phyloP scores from a whole-genome alignment of 306 rosid species.

The Sicyos baderoa region DNA sequence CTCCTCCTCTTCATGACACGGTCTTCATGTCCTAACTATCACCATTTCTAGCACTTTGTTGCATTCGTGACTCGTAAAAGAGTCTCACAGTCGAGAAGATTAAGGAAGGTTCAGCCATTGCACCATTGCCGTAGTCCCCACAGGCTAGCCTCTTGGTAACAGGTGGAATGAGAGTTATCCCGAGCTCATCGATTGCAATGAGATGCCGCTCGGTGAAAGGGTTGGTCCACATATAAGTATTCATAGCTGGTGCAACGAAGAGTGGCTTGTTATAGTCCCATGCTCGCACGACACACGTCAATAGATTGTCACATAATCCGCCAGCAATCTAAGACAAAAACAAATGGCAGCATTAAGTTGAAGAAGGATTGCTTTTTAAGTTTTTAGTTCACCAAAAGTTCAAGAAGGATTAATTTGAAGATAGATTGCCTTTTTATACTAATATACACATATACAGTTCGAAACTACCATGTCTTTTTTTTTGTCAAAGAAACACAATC shows the following conservation, averaged over 20 bases:
- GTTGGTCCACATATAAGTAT: conserved; percentile 58
- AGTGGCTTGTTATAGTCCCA: conserved; percentile 79
- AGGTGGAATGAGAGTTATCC: conserved; percentile 61
- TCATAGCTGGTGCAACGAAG: conserved; percentile 84
- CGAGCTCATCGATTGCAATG: conserved; percentile 54
- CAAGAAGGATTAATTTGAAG: neutral
- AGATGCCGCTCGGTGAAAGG: conserved; percentile 62
- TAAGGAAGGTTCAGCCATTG: conserved; percentile 88
- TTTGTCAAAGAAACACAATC: no score
- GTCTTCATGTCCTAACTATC: conserved; percentile 9
- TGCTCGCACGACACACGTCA: conserved; percentile 69
- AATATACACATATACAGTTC: no score
- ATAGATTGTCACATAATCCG: conserved; percentile 71
- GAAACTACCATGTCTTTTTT: no score
- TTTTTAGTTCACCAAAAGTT: neutral
- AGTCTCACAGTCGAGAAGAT: conserved; percentile 82
- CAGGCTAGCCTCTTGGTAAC: conserved; percentile 65
- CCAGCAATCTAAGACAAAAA: conserved; percentile 51
- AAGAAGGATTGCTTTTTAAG: neutral
- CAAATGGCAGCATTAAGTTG: conserved; percentile 10
- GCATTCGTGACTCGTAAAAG: conserved; percentile 51
- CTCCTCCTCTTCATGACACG: neutral
- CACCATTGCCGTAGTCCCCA: conserved; percentile 90
- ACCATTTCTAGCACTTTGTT: conserved; percentile 30
- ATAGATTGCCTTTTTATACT: neutral